Percentiles rank a stretch among this genome's conserved stretches.
Evolutionary conservation across 129 eudicot genomes (phyloP).

Genomic region (Centrapalus pauciflorus): DNA sequence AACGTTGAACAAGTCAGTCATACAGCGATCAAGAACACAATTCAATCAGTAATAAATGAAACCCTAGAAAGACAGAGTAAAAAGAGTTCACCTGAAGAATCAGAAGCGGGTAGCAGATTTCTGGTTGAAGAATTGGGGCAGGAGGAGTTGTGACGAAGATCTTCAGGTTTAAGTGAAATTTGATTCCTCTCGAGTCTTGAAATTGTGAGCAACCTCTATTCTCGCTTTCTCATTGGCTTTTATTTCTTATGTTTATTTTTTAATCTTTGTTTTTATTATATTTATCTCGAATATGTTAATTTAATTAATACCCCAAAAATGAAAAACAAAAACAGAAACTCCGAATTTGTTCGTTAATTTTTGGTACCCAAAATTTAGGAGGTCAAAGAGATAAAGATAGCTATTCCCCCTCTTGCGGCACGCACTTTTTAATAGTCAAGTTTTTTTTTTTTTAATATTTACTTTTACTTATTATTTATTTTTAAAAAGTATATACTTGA

Average conservation of each 20-base stretch:
- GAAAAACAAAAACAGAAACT: no score
- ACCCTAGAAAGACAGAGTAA: constrained; percentile 21
- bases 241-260: background rate
- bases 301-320: no score
- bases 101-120: background rate
- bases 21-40: constrained; percentile 1
- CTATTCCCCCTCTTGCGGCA: no score
- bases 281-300: no score
- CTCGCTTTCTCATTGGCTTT: constrained; percentile 18
- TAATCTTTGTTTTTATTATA: background rate
- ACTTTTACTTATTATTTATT: no score
- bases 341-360: background rate
- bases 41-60: constrained; percentile 13
- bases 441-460: no score
- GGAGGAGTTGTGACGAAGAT: constrained; percentile 4
- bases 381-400: constrained; percentile 4
- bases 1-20: constrained; percentile 26
- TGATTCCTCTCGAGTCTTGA: constrained; percentile 7
- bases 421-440: no score
- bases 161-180: background rate
- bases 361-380: background rate
- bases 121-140: constrained; percentile 16
- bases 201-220: constrained; percentile 15
- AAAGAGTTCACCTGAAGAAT: constrained; percentile 15
- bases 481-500: no score